phyloP scores from a whole-genome alignment of 129 eudicot species.

The Smallanthus sonchifolius region DNA sequence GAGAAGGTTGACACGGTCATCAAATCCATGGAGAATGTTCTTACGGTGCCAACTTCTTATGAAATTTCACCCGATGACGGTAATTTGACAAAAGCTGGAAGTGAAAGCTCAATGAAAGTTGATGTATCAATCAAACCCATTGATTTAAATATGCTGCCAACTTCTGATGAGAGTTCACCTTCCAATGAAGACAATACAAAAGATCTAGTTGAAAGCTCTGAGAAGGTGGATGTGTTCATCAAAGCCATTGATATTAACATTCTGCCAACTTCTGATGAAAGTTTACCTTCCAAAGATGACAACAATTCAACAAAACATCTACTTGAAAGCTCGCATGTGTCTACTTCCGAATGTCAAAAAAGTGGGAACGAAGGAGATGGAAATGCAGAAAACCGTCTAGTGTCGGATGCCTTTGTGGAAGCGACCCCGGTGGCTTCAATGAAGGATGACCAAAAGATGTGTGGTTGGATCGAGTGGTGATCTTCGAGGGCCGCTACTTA shows the following conservation, averaged over 20 bases:
- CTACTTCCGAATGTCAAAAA: slow-evolving; percentile 6
- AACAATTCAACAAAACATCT: not conserved
- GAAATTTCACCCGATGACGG: not conserved
- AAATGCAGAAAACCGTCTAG: not conserved
- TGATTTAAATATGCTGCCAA: slow-evolving; percentile 6
- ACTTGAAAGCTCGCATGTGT: slow-evolving; percentile 3
- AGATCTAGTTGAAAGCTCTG: not conserved
- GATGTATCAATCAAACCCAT: not conserved
- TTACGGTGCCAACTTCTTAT: not conserved
- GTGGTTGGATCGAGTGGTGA: slow-evolving; percentile 44
- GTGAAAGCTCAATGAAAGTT: not conserved
- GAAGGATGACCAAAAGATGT: slow-evolving; percentile 4
- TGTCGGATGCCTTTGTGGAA: not conserved
- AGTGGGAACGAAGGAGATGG: slow-evolving; percentile 1
- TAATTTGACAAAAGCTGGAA: not conserved
- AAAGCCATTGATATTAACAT: not conserved
- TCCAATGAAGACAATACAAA: not conserved
- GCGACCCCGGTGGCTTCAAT: not conserved
- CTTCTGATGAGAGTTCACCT: not conserved
- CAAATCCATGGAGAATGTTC: not conserved
- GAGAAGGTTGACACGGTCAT: not conserved
- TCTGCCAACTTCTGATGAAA: slow-evolving; percentile 1
- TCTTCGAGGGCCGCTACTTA: not conserved
- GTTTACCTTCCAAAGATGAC: not conserved
- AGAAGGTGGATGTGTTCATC: too few species aligned